Evolutionary conservation across 352 stramenopile genomes (phyloP).

Genomic region (Pythium aquatile): DNA sequence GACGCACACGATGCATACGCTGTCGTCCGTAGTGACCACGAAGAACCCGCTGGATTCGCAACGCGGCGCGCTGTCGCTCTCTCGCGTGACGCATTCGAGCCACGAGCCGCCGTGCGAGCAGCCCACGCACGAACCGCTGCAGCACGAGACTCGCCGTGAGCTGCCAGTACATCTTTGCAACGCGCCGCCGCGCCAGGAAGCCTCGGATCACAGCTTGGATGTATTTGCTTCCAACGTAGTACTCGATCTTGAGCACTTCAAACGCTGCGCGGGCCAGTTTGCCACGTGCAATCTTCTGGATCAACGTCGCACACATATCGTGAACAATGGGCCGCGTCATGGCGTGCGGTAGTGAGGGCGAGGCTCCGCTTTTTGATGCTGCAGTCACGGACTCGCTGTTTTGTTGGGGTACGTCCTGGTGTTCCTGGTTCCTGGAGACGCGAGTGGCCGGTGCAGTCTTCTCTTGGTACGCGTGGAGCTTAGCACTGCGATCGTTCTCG

Average conservation of each 20-base stretch:
- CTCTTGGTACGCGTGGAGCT: conserved; percentile 6
- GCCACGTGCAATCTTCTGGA: conserved; percentile 73
- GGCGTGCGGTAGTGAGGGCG: background rate
- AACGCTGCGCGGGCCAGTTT: conserved; percentile 64
- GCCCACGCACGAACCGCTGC: conserved; percentile 54
- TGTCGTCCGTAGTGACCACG: conserved; percentile 57
- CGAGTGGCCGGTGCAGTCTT: background rate
- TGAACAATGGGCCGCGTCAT: conserved; percentile 37
- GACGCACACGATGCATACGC: conserved; percentile 56
- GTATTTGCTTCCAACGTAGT: conserved; percentile 67
- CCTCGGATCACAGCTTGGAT: conserved; percentile 72
- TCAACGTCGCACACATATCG: conserved; percentile 71
- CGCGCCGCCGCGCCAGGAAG: conserved; percentile 59
- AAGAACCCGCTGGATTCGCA: conserved; percentile 54
- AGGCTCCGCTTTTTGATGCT: background rate
- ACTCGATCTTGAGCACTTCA: conserved; percentile 60
- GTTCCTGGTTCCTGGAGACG: background rate
- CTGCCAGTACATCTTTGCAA: conserved; percentile 68
- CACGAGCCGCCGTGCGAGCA: conserved; percentile 44
- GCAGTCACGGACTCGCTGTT: background rate
- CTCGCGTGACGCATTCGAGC: conserved; percentile 24
- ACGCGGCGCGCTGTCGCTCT: conserved; percentile 23
- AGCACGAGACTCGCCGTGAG: conserved; percentile 55
- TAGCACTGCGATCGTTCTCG: conserved; percentile 33
- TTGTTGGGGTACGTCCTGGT: background rate